These are phyloP conservation scores for Echinosophora koreensis DNA, from an alignment of 306 rosid species.

Conservation along the genomic window DNA sequence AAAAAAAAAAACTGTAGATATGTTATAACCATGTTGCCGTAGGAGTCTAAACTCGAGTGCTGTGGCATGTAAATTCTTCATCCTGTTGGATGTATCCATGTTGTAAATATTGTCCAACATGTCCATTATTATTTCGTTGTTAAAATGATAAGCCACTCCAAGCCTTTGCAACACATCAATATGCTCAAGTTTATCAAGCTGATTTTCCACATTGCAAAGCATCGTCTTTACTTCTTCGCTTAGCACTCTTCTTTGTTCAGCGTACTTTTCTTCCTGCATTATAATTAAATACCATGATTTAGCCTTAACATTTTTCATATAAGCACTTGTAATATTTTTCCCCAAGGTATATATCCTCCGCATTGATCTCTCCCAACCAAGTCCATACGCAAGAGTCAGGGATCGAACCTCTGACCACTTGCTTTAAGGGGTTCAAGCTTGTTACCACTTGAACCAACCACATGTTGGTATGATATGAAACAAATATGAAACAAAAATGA, in stretches of 20 bases:
- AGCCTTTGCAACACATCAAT: slow-evolving; percentile 50
- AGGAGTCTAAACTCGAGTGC: slow-evolving; percentile 46
- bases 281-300: no score
- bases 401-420: no score
- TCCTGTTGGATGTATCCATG: background rate
- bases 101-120: background rate
- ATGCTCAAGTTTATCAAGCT: slow-evolving; percentile 35
- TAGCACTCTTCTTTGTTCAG: background rate
- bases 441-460: no score
- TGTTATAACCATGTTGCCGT: slow-evolving; percentile 46
- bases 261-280: background rate
- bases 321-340: no score
- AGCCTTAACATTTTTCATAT: no score
- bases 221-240: slow-evolving; percentile 35
- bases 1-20: no score
- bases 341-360: no score
- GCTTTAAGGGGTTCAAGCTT: no score
- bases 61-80: slow-evolving; percentile 8
- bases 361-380: no score
- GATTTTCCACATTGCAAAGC: slow-evolving; percentile 19
- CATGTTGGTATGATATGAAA: no score
- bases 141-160: slow-evolving; percentile 51
- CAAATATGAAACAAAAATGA: no score
- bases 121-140: slow-evolving; percentile 2
- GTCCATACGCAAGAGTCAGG: no score